Base-by-base conservation (phyloP, 768 basidiomycete genomes). In the Termitomyces sp. region DNA sequence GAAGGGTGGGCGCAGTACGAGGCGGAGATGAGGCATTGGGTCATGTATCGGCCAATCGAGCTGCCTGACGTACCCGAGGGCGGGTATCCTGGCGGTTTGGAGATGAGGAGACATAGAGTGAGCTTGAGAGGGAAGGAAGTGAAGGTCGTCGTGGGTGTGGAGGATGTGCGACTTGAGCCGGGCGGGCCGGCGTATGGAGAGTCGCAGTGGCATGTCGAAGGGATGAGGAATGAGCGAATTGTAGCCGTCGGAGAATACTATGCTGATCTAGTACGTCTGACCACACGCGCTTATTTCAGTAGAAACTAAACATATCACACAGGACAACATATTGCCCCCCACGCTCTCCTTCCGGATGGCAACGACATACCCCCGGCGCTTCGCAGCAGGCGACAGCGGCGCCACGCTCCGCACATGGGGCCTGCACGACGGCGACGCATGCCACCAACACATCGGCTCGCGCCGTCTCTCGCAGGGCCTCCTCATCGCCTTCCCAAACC, bases 341-440 rank as follows among this genome's bases (percentile, higher is more conserved):
- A 62, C 67, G 42, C 53, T 80, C 13, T 63, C 73, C 41, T 82
- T 82, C 62, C 76, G 81, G 26, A 81, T 81, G 79, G 79, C 81
- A 3, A 77, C 81, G 1, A 72, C 77, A 4, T 74, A 72, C 53
- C 82, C 81, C 24, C 67, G 71, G 6, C 71, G 74, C 0, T 79
- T 77, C 62, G 57, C 66, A 29, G 69, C 76, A 24, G 79, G 78
- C 16, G 79, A 82, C 60, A 69, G 65, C 36, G 80, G 78, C 4
- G 79, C 76, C 8, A 78, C 77, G 2, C 57, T 74, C 22, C 74
- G 77, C 39, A 79, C 77, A 0, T 83, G 81, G 81, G 82, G 80
- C 10, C 61, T 84, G 9, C 67, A 65, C 20, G 69, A 79, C 53
- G 74, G 75, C 2, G 77, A 79, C 56, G 67, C 77, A 2, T 78